Percentiles rank a stretch among this genome's conserved stretches.
phyloP scores from a whole-genome alignment of 257 asterid genomes.

The Echium plantagineum region DNA sequence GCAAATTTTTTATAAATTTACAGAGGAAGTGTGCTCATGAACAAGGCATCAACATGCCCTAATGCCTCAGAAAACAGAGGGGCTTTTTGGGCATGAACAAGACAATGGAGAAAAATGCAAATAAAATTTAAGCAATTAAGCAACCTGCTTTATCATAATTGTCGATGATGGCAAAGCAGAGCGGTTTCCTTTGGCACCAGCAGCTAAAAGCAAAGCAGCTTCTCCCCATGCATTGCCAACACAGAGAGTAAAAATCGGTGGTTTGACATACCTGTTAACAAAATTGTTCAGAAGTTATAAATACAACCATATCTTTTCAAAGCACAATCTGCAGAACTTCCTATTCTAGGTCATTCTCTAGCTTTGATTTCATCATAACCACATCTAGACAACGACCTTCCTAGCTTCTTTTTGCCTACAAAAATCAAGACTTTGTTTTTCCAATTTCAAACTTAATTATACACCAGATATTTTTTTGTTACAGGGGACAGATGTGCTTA shows the following conservation, averaged over 20 bases:
- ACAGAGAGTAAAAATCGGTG: constrained; percentile 85
- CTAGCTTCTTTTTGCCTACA: neutral
- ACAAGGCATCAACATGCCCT: too few relatives aligned
- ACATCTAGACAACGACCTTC: neutral
- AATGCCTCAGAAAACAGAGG: too few relatives aligned
- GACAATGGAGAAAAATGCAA: neutral
- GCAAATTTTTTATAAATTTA: neutral
- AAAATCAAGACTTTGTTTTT: neutral
- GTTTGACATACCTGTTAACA: constrained; percentile 57
- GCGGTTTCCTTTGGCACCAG: constrained; percentile 95
- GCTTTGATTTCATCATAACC: too few relatives aligned
- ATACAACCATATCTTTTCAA: neutral
- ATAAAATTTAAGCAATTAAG: constrained; percentile 1
- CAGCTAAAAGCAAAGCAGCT: constrained; percentile 93
- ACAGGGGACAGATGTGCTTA: neutral
- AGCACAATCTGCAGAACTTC: too few relatives aligned
- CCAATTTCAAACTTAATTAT: too few relatives aligned
- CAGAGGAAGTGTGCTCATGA: neutral
- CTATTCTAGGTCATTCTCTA: too few relatives aligned
- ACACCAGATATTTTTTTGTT: too few relatives aligned
- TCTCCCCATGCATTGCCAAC: constrained; percentile 99
- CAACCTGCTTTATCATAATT: constrained; percentile 90
- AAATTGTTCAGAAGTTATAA: constrained; percentile 1
- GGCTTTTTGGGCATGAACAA: too few relatives aligned
- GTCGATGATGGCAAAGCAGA: constrained; percentile 91